These are phyloP conservation scores for Hordeum marinum DNA, from an alignment of 176 grass and related monocot genomes.

Conservation along the genomic window DNA sequence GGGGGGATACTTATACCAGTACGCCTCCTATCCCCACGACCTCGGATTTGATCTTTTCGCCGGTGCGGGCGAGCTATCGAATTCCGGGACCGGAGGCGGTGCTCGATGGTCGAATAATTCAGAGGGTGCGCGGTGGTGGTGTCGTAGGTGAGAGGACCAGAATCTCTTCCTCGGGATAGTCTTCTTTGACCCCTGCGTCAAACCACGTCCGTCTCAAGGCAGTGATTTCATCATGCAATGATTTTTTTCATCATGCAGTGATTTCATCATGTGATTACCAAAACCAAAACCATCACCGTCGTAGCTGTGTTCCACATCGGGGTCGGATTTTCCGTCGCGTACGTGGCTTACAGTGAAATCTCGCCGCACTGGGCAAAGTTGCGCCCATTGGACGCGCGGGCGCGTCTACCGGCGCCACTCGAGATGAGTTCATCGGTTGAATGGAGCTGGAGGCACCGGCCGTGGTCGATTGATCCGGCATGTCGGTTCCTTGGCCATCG, in stretches of 20 bases:
- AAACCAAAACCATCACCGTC: neutral
- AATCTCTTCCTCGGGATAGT: neutral
- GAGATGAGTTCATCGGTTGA: too few relatives aligned
- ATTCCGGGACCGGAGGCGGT: neutral
- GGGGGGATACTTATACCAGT: too few relatives aligned
- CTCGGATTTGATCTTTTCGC: neutral
- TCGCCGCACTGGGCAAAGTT: neutral
- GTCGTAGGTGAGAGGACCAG: too few relatives aligned
- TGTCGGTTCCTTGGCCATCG: too few relatives aligned
- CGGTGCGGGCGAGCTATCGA: neutral
- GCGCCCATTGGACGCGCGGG: too few relatives aligned
- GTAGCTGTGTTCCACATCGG: neutral
- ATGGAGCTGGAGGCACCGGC: too few relatives aligned
- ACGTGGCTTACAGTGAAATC: neutral
- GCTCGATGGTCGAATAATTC: neutral
- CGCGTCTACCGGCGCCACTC: neutral
- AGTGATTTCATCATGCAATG: neutral
- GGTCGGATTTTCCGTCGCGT: neutral
- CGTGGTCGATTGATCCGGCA: too few relatives aligned
- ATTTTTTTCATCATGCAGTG: neutral
- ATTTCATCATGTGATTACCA: neutral
- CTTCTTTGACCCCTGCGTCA: neutral
- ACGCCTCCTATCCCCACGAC: neutral
- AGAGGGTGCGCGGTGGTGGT: neutral
- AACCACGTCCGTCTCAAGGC: constrained; percentile 20